These are phyloP conservation scores for Rubia occidens DNA, from an alignment of 305 asterid genomes.

Conservation along the genomic window DNA sequence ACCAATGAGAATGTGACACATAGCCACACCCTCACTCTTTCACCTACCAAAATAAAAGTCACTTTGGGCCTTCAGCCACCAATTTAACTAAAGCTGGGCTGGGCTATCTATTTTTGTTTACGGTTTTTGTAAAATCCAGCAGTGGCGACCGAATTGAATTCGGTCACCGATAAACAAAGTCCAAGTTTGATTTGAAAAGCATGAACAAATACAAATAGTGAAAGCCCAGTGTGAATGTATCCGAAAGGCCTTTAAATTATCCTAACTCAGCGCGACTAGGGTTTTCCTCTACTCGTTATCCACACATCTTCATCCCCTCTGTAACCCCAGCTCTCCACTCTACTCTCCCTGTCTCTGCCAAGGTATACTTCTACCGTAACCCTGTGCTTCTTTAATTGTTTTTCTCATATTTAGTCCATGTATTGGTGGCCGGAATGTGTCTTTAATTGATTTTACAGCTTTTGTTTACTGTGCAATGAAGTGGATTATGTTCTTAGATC, in stretches of 20 bases:
- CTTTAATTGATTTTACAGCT: not conserved
- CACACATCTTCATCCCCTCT: not conserved
- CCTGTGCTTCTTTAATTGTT: not conserved
- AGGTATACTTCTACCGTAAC: not conserved
- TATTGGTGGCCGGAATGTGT: not conserved
- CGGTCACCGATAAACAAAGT: too few relatives aligned
- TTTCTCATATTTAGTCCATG: not conserved
- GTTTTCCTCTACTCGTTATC: constrained; percentile 14
- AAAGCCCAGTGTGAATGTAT: not conserved
- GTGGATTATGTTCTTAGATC: constrained; percentile 1
- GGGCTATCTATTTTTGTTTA: too few relatives aligned
- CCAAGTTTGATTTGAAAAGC: too few relatives aligned
- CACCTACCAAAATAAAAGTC: too few relatives aligned
- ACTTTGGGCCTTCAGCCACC: too few relatives aligned
- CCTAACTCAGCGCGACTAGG: not conserved
- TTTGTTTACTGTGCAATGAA: not conserved
- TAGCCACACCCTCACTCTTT: too few relatives aligned
- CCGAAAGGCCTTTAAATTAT: constrained; percentile 6
- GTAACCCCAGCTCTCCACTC: not conserved
- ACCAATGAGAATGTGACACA: too few relatives aligned
- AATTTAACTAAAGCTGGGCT: too few relatives aligned
- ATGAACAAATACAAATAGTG: too few relatives aligned
- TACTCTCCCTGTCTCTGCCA: not conserved
- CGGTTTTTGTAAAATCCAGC: too few relatives aligned
- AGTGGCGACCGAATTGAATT: too few relatives aligned